Evolutionary conservation across 768 basidiomycete genomes (phyloP).

Genomic region (Lactarius quietus): DNA sequence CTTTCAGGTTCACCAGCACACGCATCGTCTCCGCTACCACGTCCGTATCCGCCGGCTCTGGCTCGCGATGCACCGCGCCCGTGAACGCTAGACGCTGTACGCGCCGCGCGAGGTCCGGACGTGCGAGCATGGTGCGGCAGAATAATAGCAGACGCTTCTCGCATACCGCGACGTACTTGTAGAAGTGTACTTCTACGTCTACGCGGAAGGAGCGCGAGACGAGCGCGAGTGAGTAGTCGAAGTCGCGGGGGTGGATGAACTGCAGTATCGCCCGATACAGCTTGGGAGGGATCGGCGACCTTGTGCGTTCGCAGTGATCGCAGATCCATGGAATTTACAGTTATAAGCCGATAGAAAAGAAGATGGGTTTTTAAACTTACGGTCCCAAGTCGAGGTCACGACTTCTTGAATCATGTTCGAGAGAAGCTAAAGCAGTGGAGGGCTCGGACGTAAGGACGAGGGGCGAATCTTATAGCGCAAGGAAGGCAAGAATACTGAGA

Average conservation of each 20-base stretch:
- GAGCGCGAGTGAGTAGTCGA: conserved; percentile 10
- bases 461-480: too few species aligned
- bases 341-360: background rate
- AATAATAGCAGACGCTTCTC: conserved; percentile 15
- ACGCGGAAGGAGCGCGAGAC: conserved; percentile 15
- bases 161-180: conserved; percentile 16
- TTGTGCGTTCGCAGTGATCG: background rate
- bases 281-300: conserved; percentile 4
- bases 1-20: conserved; percentile 17
- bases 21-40: conserved; percentile 12
- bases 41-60: conserved; percentile 10
- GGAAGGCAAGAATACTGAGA: background rate
- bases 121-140: conserved; percentile 20
- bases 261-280: conserved; percentile 16
- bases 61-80: conserved; percentile 14
- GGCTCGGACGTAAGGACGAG: background rate
- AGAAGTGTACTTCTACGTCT: conserved; percentile 15
- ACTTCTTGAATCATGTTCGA: background rate
- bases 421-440: background rate
- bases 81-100: conserved; percentile 20
- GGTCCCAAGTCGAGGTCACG: background rate
- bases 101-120: conserved; percentile 22
- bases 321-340: background rate
- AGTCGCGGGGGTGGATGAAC: conserved; percentile 10
- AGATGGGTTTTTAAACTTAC: background rate